Evolutionary conservation across 169 alveolate genomes (phyloP), one percentile per base, ranked within the genome.

Genomic region (Plasmodium malariae): DNA sequence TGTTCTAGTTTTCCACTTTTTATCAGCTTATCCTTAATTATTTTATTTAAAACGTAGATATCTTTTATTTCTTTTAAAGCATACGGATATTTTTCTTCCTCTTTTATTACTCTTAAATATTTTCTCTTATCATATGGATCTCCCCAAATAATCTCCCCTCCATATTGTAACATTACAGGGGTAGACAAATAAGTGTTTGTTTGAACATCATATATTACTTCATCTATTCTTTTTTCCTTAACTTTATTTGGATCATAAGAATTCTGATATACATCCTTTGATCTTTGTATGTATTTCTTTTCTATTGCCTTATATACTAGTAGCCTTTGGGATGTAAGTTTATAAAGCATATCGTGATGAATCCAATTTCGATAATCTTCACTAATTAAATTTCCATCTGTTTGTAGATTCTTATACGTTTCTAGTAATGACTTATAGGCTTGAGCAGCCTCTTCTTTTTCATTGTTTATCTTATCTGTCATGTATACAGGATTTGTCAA

Each of bases 31-130:
- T 62, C 49, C 3, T 78, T 48, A 1, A 78, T 24, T 28, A 30
- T 63, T 78, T 78, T 78, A 17, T 65, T 32, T 7, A 78, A 43
- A n/a, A 62, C 59, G 6, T 78, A 78, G 2, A 48, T n/a, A 24
- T 78, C 89, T 37, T 78, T 78, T 7, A 78, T 14, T 21, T 62
- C 78, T 30, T 65, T 65, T 24, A 78, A 65, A 24, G 32, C 28
- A 54, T 62, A 78, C 0, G 89, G 89, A 24, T 11, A 78, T 32
- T 37, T 78, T 6, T 43, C 28, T 11, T 78, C 78, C n/a, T 78
- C 73, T 21, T 30, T 62, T 14, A 78, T 21, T 1, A 78, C 78
- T 0, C 69, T 30, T 17, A 78, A 40, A 17, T 78, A 30, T 57
- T 71, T 71, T 1, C 34, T 34, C 26, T 78, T 62, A 11, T 78